These are phyloP conservation scores for Fagopyrum esculentum DNA, from an alignment of 148 eudicot species.

Conservation along the genomic window DNA sequence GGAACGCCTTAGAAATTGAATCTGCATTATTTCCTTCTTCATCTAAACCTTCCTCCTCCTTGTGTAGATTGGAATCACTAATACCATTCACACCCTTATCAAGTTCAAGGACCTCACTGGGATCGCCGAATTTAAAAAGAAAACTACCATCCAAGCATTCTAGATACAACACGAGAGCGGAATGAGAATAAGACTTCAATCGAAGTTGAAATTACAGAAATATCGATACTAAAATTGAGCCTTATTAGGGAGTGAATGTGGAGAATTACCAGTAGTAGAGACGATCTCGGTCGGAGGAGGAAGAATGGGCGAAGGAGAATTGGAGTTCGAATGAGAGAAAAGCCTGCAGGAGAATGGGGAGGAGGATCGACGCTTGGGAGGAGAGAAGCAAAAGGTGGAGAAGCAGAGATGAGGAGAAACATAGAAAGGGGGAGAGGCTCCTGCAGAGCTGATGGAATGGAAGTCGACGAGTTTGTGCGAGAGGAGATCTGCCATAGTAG, in stretches of 20 bases:
- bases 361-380: conserved; percentile 6
- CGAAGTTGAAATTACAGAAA: background rate
- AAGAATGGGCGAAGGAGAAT: background rate
- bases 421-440: conserved; percentile 4
- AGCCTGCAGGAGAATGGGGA: background rate
- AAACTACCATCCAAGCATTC: conserved; percentile 66
- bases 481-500: conserved; percentile 13
- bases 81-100: conserved; percentile 8
- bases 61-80: background rate
- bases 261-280: conserved; percentile 26
- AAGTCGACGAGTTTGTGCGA: conserved; percentile 10
- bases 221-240: background rate
- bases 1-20: background rate
- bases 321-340: conserved; percentile 1
- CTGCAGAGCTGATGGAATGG: background rate
- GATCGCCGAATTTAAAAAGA: conserved; percentile 69
- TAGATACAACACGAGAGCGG: conserved; percentile 19
- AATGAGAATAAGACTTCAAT: background rate
- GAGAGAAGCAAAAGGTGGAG: conserved; percentile 6
- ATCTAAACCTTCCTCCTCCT: conserved; percentile 9
- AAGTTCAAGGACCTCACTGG: conserved; percentile 27
- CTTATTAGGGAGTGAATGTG: background rate
- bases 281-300: conserved; percentile 16
- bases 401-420: conserved; percentile 12
- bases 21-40: background rate